These are phyloP conservation scores for Coffea canephora DNA, from an alignment of 257 asterid species.

Conservation along the genomic window DNA sequence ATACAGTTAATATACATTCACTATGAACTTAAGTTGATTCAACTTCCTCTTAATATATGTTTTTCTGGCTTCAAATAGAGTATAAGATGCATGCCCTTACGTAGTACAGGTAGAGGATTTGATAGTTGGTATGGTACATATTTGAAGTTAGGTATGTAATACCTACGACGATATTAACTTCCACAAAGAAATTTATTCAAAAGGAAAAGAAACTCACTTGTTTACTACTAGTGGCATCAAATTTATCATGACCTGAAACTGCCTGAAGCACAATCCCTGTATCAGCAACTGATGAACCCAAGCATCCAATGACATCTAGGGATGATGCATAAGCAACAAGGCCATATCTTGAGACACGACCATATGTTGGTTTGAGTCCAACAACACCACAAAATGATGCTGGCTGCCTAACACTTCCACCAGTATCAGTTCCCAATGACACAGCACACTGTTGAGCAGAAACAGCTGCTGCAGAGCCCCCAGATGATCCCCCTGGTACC, in stretches of 20 bases:
- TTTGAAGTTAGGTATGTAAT: background rate
- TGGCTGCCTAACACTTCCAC: slow-evolving; percentile 99
- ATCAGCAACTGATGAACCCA: slow-evolving; percentile 97
- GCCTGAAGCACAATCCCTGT: slow-evolving; percentile 77
- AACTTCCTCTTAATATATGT: background rate
- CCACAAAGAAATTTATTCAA: background rate
- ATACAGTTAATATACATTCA: background rate
- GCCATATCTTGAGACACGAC: slow-evolving; percentile 98
- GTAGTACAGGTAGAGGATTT: background rate
- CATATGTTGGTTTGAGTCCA: slow-evolving; percentile 95
- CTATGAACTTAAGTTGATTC: no score
- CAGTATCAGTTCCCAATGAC: slow-evolving; percentile 94
- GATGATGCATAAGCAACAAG: slow-evolving; percentile 97
- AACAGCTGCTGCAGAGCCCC: slow-evolving; percentile 98
- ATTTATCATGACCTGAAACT: slow-evolving; percentile 81
- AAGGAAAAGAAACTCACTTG: slow-evolving; percentile 35
- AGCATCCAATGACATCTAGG: slow-evolving; percentile 94
- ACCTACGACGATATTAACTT: no score
- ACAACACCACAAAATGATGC: slow-evolving; percentile 97
- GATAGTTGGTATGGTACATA: background rate
- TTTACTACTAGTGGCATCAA: slow-evolving; percentile 88
- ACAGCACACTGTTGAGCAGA: slow-evolving; percentile 96
- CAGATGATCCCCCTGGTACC: slow-evolving; percentile 99
- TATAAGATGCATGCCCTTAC: background rate
- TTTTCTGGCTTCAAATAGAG: background rate